These are phyloP conservation scores for Chlorociboria aeruginascens DNA, from an alignment of 495 filamentous ascomycete genomes.

Conservation along the genomic window DNA sequence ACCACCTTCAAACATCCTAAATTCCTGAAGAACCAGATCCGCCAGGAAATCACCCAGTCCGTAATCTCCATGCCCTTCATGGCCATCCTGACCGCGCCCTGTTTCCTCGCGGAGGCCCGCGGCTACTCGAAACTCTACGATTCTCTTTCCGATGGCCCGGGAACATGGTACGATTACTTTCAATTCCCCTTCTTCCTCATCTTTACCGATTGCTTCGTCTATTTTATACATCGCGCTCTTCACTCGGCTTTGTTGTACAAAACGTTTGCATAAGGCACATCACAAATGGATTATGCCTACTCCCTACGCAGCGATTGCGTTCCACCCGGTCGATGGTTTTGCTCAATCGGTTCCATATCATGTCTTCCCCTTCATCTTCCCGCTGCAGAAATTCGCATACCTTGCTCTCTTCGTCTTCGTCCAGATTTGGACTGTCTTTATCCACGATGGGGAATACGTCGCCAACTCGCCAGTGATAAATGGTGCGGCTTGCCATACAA, in stretches of 20 bases:
- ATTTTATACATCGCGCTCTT: conserved; percentile 86
- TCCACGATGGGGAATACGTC: conserved; percentile 94
- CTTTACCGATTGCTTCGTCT: conserved; percentile 91
- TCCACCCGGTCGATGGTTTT: conserved; percentile 91
- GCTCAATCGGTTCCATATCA: conserved; percentile 90
- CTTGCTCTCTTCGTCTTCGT: conserved; percentile 81
- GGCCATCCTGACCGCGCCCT: conserved; percentile 70
- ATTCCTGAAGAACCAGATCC: conserved; percentile 88
- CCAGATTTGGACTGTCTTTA: conserved; percentile 96
- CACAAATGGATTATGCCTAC: conserved; percentile 99
- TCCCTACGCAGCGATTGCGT: conserved; percentile 82
- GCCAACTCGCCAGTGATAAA: conserved; percentile 83
- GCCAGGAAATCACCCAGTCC: conserved; percentile 75
- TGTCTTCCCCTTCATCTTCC: conserved; percentile 86
- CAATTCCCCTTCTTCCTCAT: conserved; percentile 88
- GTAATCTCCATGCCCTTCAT: conserved; percentile 66
- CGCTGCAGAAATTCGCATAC: conserved; percentile 83
- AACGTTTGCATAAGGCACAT: conserved; percentile 82
- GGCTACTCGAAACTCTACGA: conserved; percentile 87
- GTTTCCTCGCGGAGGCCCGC: conserved; percentile 72
- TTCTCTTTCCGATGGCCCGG: conserved; percentile 55
- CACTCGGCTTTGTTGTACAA: conserved; percentile 82
- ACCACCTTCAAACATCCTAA: conserved; percentile 81
- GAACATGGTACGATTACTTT: conserved; percentile 61
- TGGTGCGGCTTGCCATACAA: conserved; percentile 90